phyloP scores from a whole-genome alignment of 352 stramenopile species.

The Phytophthora brassicae region DNA sequence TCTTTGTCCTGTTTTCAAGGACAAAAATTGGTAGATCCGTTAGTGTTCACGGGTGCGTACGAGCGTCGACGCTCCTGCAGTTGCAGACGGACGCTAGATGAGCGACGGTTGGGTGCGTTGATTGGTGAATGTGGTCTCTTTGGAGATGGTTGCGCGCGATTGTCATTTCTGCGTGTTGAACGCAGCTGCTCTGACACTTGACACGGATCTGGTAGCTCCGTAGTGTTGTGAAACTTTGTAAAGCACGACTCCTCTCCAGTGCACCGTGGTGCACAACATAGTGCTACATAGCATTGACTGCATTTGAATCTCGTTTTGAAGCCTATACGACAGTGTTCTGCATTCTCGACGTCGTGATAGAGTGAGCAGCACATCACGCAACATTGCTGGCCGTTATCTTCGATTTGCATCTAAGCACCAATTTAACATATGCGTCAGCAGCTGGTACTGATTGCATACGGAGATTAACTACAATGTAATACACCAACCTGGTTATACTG shows the following conservation, averaged over 20 bases:
- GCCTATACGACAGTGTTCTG: slow-evolving; percentile 1
- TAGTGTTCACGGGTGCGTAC: neutral
- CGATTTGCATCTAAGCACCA: slow-evolving; percentile 3
- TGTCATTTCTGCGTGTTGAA: slow-evolving; percentile 1
- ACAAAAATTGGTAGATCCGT: neutral
- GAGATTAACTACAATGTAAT: too few relatives aligned
- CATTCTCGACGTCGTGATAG: slow-evolving; percentile 2
- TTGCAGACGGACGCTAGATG: neutral
- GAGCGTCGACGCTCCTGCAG: neutral
- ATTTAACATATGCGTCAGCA: neutral
- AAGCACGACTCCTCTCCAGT: neutral
- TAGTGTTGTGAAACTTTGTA: slow-evolving; percentile 1
- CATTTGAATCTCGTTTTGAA: slow-evolving; percentile 6
- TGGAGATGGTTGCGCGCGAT: neutral
- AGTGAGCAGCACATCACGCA: slow-evolving; percentile 3
- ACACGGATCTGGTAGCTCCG: slow-evolving; percentile 2
- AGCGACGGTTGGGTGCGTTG: neutral
- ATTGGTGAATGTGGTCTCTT: neutral
- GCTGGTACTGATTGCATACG: neutral
- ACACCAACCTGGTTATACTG: neutral
- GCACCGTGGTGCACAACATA: neutral
- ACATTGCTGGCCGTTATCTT: neutral
- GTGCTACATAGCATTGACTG: slow-evolving; percentile 1
- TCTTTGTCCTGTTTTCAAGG: neutral
- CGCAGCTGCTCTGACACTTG: neutral